Base-by-base conservation (phyloP, 1,284 basidiomycete species). In the Moesziomyces sp. region DNA sequence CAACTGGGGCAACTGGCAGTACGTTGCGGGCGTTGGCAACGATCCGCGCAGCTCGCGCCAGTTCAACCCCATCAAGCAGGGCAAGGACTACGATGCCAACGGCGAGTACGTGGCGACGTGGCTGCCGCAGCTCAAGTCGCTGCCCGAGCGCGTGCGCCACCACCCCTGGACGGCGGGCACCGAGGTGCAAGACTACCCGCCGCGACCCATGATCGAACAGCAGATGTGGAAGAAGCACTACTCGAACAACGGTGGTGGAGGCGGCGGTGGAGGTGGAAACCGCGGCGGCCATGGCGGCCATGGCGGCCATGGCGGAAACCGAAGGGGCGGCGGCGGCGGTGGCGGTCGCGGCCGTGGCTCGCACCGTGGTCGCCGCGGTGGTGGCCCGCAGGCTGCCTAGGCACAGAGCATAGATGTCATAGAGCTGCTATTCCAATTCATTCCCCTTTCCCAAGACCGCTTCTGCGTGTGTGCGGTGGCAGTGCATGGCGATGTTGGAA, bases 261-360 rank as follows among this genome's bases (percentile, higher is more conserved):
- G 64, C 13, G 57, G 72, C 0, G 59, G 58, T 11, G 56, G 69
- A 8, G 13, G 16, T 16, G 48, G 85, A 76, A 34, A 63, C 73
- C 67, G 90, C 87, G 75, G 85, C 87, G 67, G 90, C 54, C 46
- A 71, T 38, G 50, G 66, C 5, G 65, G 71, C 21, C 21, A 21
- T 21, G 75, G 85, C 87, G 67, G 90, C 54, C 46, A 71, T 38
- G 50, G 66, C 5, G 65, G 71, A 1, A 43, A 46, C 19, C n/a
- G 58, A 28, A 55, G 74, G 14, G 45, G 65, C 16, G 57, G 65
- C 11, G 49, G 54, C 11, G 21, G 26, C 26, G 26, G 26, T 28
- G 42, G 54, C 13, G 54, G 54, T 34, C 30, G 30, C 13, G 30
- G 30, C 30, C 30, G 30, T 16, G 47, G 52, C 26, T 18, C 38